Evolutionary conservation across 768 basidiomycete species (phyloP), one percentile per base, ranked within the genome.

Genomic region (Amanita rimosa): DNA sequence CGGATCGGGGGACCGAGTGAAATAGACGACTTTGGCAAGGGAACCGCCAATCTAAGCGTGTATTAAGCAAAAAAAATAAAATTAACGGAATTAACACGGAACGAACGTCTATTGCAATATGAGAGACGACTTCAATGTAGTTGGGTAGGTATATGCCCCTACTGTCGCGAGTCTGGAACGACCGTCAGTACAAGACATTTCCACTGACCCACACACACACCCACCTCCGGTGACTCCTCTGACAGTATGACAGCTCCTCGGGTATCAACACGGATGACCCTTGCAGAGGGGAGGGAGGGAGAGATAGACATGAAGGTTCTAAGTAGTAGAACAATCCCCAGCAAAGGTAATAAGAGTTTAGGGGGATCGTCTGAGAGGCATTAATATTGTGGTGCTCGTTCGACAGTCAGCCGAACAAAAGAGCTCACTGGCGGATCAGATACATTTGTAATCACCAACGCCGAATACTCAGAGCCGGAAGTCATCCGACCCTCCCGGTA

Each of bases 101-200:
- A 78, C 92, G 70, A 62, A 95, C 94, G 62, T 99, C 95, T 49
- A 99, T 83, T 3, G 96, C 96, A 48, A 98, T 93, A 62, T 98
- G 93, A 16, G 93, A 96, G 13, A 99, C 85, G 19, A 91, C 90
- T 66, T 99, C 96, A 53, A 95, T 95, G 69, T 98, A 83, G 61
- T 96, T 94, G 47, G 96, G 96, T 27, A 99, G 76, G 67, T 98
- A 98, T 58, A 99, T 97, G 8, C 93, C 95, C 61, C 94, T 75
- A 59, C 90, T 93, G 65, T 97, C 94, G 55, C 92, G 72, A 36
- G 89, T 92, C 91, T 92, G 56, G 13, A 43, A 41, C 35, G 47
- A 52, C 48, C 37, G 42, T 53, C 52, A 48, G 37, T 26, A 40
- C 36, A 46, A 45, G 41, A 42, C 29, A 26, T 37, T 19, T 33